Base-by-base conservation (phyloP, 2,329 filamentous ascomycete species). In the Neospermospora avenae region DNA sequence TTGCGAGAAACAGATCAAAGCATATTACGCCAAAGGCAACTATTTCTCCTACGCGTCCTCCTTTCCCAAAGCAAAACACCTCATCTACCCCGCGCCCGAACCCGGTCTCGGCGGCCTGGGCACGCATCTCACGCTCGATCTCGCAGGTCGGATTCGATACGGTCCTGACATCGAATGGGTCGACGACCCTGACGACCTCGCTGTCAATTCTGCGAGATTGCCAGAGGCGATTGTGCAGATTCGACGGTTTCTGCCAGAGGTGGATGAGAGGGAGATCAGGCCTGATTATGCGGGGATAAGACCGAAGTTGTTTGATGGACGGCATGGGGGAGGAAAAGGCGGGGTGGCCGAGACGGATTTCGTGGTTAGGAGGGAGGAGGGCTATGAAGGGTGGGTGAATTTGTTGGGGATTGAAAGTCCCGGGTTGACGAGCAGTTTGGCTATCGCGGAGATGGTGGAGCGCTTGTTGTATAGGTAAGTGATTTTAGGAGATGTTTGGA, bases 111-210 rank as follows among this genome's bases (percentile, higher is more conserved):
- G 85, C 55, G 93, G 95, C 0, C 78, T 99, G 0, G 95, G 95
- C 51, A 98, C 95, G 0, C 95, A 99, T 74, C 79, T 99, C 18
- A 99, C 95, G 0, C 82, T 98, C 59, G 95, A 99, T 73, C 82
- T 98, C 76, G 83, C 80, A 0, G 93, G 93, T 0, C 84, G 90
- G 0, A 82, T 98, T 45, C 88, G 91, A 39, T 99, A 99, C 74
- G 95, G 95, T 0, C 95, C 95, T 0, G 95, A 99, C 71, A 89
- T 97, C 14, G 91, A 98, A 74, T 98, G 95, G 95, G 88, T 96
- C 0, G 83, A 88, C 52, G 77, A 80, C 1, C 85, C 91, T 0
- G 75, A 77, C 8, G 85, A 96, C 69, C 79, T 96, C n/a, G 78
- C 79, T 1, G 87, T 89, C 16, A 91, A 84, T 65, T 76, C 79